Evolutionary conservation across 208 protist species (phyloP), one percentile per base, ranked within the genome.

Genomic region (Entamoeba nuttalli): DNA sequence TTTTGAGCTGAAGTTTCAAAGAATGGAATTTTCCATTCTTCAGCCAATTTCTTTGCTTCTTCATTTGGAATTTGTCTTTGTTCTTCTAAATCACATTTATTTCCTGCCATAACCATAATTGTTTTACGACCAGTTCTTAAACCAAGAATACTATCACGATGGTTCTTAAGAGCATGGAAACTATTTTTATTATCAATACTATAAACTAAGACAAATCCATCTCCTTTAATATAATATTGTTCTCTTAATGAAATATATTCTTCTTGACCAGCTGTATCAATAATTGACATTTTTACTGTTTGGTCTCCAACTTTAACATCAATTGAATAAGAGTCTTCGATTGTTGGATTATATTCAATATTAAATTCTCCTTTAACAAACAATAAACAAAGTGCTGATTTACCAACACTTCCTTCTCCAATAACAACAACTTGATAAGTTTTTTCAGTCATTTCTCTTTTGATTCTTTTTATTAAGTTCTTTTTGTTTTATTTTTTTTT

Each of bases 131-230:
- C 4, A 30, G 93, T 5, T 51, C 25, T 4, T 3, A 50, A 0
- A 30, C 25, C 0, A 7, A 98, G 94, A 95, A 98, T 98, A 95
- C 97, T 96, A 50, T 98, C 97, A 44, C 96, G 93, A 30, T 98
- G 53, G 52, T 97, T 96, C 48, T 71, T 69, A 19, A 98, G 50
- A 41, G 98, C 97, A 96, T 97, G 96, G 94, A 97, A 97, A 5
- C 96, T 96, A 4, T 57, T 94, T 69, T 97, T 94, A 57, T 97
- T 95, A 93, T 97, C 97, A 73, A 98, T 98, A 35, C 95, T 96
- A 96, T 98, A 98, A 30, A 97, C 97, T 15, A 98, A 95, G 41
- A 98, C 94, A 95, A 98, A 98, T 95, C 97, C 97, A 94, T 98
- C 95, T 95, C 97, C 97, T 73, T 97, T 44, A n/a, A 53, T 4